Evolutionary conservation across 495 filamentous ascomycete genomes (phyloP), one percentile per base, ranked within the genome.

Genomic region (Podospora conica): DNA sequence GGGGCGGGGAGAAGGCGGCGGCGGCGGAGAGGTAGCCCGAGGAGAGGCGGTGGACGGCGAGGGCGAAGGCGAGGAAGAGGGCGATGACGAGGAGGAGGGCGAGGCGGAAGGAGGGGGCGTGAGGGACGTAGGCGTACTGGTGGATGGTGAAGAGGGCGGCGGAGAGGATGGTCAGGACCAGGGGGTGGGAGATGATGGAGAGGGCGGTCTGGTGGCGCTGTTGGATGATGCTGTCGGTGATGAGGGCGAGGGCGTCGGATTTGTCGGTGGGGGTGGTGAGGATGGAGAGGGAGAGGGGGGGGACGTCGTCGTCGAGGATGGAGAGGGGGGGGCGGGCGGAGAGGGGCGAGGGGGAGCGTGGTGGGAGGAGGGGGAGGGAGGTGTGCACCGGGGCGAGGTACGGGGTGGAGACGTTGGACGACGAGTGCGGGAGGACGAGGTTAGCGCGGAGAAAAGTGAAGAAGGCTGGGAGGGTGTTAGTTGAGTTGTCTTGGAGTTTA

Each of bases 381-480:
- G 74, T 69, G 27, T 68, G 61, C 0, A 31, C 9, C 9, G 80
- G 78, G 63, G 75, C 75, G 60, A 81, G 77, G 55, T 75, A 70
- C 40, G 81, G 81, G 9, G 79, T 79, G 15, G 72, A 74, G 27
- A 70, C 67, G 63, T 74, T 74, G 65, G 76, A 78, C 21, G 80
- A 80, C 66, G 78, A 79, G 48, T 82, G 73, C 20, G 78, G 80
- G 40, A 84, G 81, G 53, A 83, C 80, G 63, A 85, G 79, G 69
- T 85, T 85, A 61, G 82, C 83, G 57, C 82, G 79, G 24, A 85
- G 76, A 71, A 84, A 85, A 64, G 79, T 79, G 71, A 85, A 84
- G 75, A 85, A 85, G 53, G 83, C 83, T 85, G 67, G 61, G 54
- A 54, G 27, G 53, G 20, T 9, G 60, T 66, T 60, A 70, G 48